Evolutionary conservation across 2,329 filamentous ascomycete species (phyloP), one percentile per base, ranked within the genome.

Genomic region (Stylonectria norvegica): DNA sequence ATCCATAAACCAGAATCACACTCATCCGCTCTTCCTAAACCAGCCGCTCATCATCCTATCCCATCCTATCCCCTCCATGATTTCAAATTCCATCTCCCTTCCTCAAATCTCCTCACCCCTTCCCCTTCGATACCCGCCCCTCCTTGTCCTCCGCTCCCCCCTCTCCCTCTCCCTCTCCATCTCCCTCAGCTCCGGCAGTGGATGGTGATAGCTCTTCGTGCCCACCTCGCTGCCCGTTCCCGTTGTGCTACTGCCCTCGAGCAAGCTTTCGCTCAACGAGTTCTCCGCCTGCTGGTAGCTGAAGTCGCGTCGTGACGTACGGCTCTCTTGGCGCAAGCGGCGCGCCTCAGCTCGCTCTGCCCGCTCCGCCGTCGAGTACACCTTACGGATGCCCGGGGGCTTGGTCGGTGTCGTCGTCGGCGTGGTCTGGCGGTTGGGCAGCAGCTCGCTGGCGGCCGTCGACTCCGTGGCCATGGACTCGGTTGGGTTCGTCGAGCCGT

Each of bases 401-500:
- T 75, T 71, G 37, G 68, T 69, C 0, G 76, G 75, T 44, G 71
- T 79, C 61, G 56, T 70, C 39, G 75, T 78, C 2, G 76, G 78
- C 48, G 73, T 78, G 57, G 65, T 65, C 65, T 83, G 72, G 55
- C 73, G 69, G 63, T 81, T 71, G 40, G 67, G 68, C 38, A 83
- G 73, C 27, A 85, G 71, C 49, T 86, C 76, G 46, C 79, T 72
- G 52, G 73, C 76, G 25, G 81, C 79, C n/a, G 72, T 76, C 22
- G 81, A 82, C n/a, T n/a, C n/a, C n/a, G n/a, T n/a, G n/a, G n/a
- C n/a, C n/a, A n/a, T n/a, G n/a, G n/a, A n/a, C 58, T 76, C 78
- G 50, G 83, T 81, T 34, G 83, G 84, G 63, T 78, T 81, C 14
- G 76, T 79, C 10, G 73, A 78, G 31, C 86, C 87, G 59, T 94